Conservation (phyloP, 345 rosid species). For the Eucalyptus urophylla region DNA sequence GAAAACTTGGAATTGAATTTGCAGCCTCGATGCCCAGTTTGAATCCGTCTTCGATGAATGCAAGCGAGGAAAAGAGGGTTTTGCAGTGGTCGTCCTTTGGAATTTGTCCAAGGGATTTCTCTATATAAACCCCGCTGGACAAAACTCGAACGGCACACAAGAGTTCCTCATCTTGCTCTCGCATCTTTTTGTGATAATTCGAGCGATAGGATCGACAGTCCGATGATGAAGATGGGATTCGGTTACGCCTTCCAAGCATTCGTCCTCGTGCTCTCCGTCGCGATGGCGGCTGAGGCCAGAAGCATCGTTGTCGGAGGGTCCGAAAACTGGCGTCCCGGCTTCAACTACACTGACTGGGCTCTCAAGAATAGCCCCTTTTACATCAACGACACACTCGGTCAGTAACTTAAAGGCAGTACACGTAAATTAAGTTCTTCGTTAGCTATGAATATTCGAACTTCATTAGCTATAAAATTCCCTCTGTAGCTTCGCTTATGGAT, state of each 20-base stretch:
- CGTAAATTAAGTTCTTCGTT: background rate
- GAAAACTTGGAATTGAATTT: background rate
- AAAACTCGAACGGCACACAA: background rate
- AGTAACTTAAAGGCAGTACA: background rate
- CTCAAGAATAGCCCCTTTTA: constrained; percentile 1
- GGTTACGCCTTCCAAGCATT: background rate
- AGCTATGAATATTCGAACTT: background rate
- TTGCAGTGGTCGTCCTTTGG: background rate
- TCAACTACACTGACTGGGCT: constrained; percentile 3
- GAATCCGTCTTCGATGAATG: background rate
- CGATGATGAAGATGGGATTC: background rate
- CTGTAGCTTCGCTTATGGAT: background rate
- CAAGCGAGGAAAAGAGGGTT: background rate
- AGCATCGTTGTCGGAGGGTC: constrained; percentile 1
- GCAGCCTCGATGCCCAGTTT: background rate
- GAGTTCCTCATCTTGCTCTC: background rate
- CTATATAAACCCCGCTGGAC: background rate
- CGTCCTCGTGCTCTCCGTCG: background rate
- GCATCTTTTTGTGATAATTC: background rate
- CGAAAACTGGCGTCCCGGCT: background rate
- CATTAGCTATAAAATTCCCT: too few species aligned
- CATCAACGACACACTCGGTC: constrained; percentile 2
- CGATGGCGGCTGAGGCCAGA: background rate
- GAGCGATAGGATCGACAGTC: background rate
- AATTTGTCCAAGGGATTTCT: background rate